Conservation (phyloP, 2,329 filamentous ascomycete species). For the Ophiocordyceps robertsii region DNA sequence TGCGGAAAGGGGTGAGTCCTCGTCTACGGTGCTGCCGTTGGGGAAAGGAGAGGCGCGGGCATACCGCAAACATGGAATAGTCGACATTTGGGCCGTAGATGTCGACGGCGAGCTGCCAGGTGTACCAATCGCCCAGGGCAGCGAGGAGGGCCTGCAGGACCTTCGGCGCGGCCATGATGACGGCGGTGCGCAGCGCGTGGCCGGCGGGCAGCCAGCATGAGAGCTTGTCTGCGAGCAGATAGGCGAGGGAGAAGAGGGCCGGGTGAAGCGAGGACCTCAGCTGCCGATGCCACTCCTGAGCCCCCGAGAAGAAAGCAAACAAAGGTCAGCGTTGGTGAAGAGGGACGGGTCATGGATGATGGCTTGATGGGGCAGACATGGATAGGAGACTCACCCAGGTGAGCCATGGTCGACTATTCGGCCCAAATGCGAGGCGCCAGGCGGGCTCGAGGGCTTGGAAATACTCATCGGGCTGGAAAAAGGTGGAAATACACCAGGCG, state of each 20-base stretch:
- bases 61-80: slow-evolving; percentile 56
- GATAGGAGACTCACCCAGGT: slow-evolving; percentile 62
- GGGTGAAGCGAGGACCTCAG: slow-evolving; percentile 87
- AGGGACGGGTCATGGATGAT: no score
- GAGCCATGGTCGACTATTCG: slow-evolving; percentile 69
- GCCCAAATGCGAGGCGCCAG: slow-evolving; percentile 77
- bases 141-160: slow-evolving; percentile 65
- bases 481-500: slow-evolving; percentile 66
- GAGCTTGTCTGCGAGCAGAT: slow-evolving; percentile 46
- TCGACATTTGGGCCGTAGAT: slow-evolving; percentile 56
- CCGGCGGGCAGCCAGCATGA: slow-evolving; percentile 40
- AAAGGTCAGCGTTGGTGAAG: slow-evolving; percentile 4
- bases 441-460: slow-evolving; percentile 93
- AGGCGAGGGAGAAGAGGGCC: slow-evolving; percentile 67
- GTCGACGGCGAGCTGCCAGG: slow-evolving; percentile 65
- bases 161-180: slow-evolving; percentile 62
- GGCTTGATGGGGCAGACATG: not conserved
- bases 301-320: no score
- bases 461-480: slow-evolving; percentile 97
- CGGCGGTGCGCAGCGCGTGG: slow-evolving; percentile 42
- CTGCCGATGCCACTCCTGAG: slow-evolving; percentile 81
- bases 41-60: not conserved
- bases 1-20: slow-evolving; percentile 4
- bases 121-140: slow-evolving; percentile 70
- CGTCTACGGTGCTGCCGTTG: not conserved